Evolutionary conservation across 768 basidiomycete species (phyloP).

Genomic region (Mycena alexandri): DNA sequence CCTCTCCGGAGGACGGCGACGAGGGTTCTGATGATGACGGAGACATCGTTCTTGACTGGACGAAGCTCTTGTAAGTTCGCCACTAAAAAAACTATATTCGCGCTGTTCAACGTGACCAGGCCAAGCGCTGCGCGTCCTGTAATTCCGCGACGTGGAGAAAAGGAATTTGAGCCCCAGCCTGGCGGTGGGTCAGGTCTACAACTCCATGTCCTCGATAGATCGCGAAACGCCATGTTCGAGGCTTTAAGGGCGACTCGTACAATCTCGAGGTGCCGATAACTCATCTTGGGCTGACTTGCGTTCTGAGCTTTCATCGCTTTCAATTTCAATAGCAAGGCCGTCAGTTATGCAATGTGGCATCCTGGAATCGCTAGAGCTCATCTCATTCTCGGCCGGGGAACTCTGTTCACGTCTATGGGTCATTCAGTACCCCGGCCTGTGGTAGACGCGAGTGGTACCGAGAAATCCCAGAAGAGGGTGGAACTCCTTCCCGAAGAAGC

Average conservation of each 20-base stretch:
- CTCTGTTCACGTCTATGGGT: slow-evolving; percentile 85
- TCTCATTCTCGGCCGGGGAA: slow-evolving; percentile 83
- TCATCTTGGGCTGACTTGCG: slow-evolving; percentile 8
- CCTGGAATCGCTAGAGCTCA: slow-evolving; percentile 73
- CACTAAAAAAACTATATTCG: slow-evolving; percentile 5
- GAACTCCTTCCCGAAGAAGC: slow-evolving; percentile 97
- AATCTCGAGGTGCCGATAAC: slow-evolving; percentile 74
- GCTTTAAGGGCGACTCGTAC: slow-evolving; percentile 80
- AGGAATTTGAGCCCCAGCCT: slow-evolving; percentile 91
- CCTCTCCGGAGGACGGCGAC: slow-evolving; percentile 55
- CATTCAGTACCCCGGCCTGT: slow-evolving; percentile 73
- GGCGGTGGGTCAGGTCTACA: slow-evolving; percentile 82
- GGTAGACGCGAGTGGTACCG: slow-evolving; percentile 47
- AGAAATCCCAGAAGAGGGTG: slow-evolving; percentile 71
- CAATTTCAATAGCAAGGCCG: slow-evolving; percentile 66
- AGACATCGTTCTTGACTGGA: slow-evolving; percentile 86
- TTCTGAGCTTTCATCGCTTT: slow-evolving; percentile 18
- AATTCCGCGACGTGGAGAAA: slow-evolving; percentile 97
- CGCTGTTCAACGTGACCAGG: slow-evolving; percentile 43
- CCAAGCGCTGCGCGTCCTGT: slow-evolving; percentile 67
- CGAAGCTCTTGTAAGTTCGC: slow-evolving; percentile 71
- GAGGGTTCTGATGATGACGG: slow-evolving; percentile 77
- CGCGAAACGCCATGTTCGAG: slow-evolving; percentile 89
- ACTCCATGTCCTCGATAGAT: slow-evolving; percentile 81
- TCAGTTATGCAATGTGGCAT: slow-evolving; percentile 88